Base-by-base conservation (phyloP, 495 filamentous ascomycete genomes). In the Chaetomidium leptoderma region DNA sequence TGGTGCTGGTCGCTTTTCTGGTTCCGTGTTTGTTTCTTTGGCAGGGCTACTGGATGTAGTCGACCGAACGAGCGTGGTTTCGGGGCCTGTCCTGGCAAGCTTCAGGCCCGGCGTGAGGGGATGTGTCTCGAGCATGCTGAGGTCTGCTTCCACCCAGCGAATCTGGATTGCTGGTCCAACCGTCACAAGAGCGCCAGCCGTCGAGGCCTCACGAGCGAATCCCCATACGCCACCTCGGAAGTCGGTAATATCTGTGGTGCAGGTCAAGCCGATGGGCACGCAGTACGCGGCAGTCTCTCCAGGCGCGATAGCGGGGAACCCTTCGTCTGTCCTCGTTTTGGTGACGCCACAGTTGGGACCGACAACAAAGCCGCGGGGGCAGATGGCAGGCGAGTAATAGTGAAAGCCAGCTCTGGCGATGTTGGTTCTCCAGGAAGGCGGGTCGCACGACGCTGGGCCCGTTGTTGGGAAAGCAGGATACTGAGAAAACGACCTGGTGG, bases 371-470 rank as follows among this genome's bases (percentile, higher is more conserved):
- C 72, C 73, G 16, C 30, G 57, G 6, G 73, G 73, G 47, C 74
- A 77, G 53, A 76, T 70, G 33, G 73, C 73, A 0, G 74, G 74
- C 14, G 74, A 76, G 57, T 74, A 77, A 48, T 68, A 75, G 7
- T 64, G 64, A 32, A 75, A 75, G 5, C 74, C 73, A 6, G 61
- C 62, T 16, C 64, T 56, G 5, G 61, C 55, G 27, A 76, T 52
- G 55, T 72, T 69, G 14, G 63, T 32, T 3, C 10, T 24, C 72
- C 70, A 76, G 5, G 53, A 46, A 4, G 72, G 72, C 26, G 72
- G 74, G 58, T 74, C 67, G 53, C 73, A 75, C 0, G 67, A 69
- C 1, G 57, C 37, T 10, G 73, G 66, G 2, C 69, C 72, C 17
- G 59, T 47, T 9, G 64, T 69, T 8, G 74, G 70, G 47, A 76